A percentile compares a stretch with the other conserved stretches of the same genome.
Evolutionary conservation across 371 early-diverging fungal genomes (phyloP).

Genomic region (Dichotomocladium elegans): DNA sequence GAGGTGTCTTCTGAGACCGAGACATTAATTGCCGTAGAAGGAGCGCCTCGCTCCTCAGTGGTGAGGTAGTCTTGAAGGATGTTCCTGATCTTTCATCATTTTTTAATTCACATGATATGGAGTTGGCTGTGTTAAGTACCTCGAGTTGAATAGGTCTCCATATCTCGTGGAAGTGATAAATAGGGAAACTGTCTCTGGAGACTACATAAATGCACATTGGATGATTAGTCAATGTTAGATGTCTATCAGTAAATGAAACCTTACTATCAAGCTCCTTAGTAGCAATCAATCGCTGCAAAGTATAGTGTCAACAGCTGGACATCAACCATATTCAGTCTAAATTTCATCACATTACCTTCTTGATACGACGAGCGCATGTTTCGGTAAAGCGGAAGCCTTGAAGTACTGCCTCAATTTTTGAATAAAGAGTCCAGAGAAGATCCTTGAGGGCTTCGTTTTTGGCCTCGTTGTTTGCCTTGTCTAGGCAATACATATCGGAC

Average conservation of each 20-base stretch:
- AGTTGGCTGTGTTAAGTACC: too few relatives aligned
- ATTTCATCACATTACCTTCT: constrained; percentile 28
- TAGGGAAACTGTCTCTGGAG: constrained; percentile 17
- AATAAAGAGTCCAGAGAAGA: constrained; percentile 77
- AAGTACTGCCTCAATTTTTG: constrained; percentile 77
- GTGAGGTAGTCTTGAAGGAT: constrained; percentile 72
- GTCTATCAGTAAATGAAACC: not conserved
- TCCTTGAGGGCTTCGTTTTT: constrained; percentile 79
- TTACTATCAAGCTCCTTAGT: constrained; percentile 18
- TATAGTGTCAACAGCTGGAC: not conserved
- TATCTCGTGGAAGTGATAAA: constrained; percentile 59
- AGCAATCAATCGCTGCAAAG: constrained; percentile 17
- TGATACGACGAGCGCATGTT: constrained; percentile 36
- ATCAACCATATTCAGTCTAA: not conserved
- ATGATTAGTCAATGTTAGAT: too few relatives aligned
- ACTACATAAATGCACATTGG: constrained; percentile 12
- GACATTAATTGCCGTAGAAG: constrained; percentile 47
- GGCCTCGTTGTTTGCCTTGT: constrained; percentile 40
- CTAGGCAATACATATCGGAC: constrained; percentile 41
- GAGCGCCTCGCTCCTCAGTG: constrained; percentile 43
- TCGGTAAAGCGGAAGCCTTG: constrained; percentile 79
- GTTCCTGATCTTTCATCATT: constrained; percentile 48
- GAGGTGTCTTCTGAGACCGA: too few relatives aligned
- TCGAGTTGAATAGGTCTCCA: constrained; percentile 69
- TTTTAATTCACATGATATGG: too few relatives aligned